Base-by-base conservation (phyloP, 495 filamentous ascomycete genomes). In the Penicillium canescens region DNA sequence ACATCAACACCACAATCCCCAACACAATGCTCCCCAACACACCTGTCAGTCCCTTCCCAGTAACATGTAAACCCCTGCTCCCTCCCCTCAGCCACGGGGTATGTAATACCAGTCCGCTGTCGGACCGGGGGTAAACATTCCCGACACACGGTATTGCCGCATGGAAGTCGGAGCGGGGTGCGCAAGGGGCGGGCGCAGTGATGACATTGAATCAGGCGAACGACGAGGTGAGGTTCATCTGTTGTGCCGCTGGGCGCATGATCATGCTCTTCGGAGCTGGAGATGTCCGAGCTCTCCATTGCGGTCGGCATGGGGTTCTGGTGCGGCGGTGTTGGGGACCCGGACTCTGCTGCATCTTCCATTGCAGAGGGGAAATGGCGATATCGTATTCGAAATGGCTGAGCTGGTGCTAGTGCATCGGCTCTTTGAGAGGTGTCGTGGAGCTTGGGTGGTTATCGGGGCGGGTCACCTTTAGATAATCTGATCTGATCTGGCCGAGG, bases 1-100 rank as follows among this genome's bases (percentile, higher is more conserved):
- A 97, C 85, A 72, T 97, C 90, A 11, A 84, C 59, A 35, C 78
- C 82, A 70, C 88, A 94, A 60, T 96, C 92, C 0, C 71, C 86
- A 18, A 85, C 53, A 13, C 91, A 85, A 72, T 97, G 92, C 34
- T 90, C 88, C 39, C 73, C 77, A 16, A 59, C 65, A 59, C 92
- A 96, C 14, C 39, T 52, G 6, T 67, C 46, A 11, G 44, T 54
- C 31, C 74, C 76, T 21, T 72, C 49, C 65, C 90, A 85, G n/a
- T 86, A 86, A 58, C 92, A 97, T 12, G 60, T 70, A 54, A 94
- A 88, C 3, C 84, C 88, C 53, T 83, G 78, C 52, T 81, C 77
- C 41, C 91, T 78, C 26, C 79, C 82, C 23, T 80, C 76, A 3
- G 75, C 78, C 34, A 78, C 81, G 0, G 89, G 90, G 70, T 91